Percentiles rank a stretch among this genome's conserved stretches.
These are phyloP conservation scores for Agrostemma githago DNA, from an alignment of 148 eudicot genomes.

Conservation along the genomic window DNA sequence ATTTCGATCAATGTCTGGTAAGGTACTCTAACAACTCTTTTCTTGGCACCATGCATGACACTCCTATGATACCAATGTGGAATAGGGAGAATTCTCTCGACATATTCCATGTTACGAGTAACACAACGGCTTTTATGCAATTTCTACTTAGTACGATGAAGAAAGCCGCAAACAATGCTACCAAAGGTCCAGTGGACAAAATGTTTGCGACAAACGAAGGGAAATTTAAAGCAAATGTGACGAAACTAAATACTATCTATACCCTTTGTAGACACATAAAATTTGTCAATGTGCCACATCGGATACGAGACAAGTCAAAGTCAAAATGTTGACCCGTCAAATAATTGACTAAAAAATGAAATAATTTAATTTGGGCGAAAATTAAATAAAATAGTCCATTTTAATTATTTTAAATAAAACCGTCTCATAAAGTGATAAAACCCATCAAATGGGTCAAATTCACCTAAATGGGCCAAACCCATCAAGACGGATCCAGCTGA, in stretches of 20 bases:
- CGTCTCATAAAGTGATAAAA: too few species aligned
- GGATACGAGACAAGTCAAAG: too few species aligned
- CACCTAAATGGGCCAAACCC: too few species aligned
- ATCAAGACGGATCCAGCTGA: too few species aligned
- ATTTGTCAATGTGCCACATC: too few species aligned
- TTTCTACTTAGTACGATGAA: slow-evolving; percentile 14
- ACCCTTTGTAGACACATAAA: too few species aligned
- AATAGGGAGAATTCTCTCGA: slow-evolving; percentile 27
- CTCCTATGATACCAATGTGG: slow-evolving; percentile 39
- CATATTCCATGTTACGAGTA: slow-evolving; percentile 26
- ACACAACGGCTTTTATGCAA: slow-evolving; percentile 22
- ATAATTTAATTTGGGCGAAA: too few species aligned
- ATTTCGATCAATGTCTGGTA: slow-evolving; percentile 33
- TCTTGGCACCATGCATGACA: slow-evolving; percentile 30
- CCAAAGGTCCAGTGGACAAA: slow-evolving; percentile 14
- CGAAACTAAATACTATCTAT: slow-evolving; percentile 18
- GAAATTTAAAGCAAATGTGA: slow-evolving; percentile 17
- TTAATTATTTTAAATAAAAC: too few species aligned
- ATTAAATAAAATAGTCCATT: too few species aligned
- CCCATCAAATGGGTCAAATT: too few species aligned
- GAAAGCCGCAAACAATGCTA: slow-evolving; percentile 14
- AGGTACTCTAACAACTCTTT: slow-evolving; percentile 27
- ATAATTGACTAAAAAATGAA: too few species aligned
- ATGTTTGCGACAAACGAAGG: slow-evolving; percentile 25
- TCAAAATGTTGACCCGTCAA: too few species aligned